These are phyloP conservation scores for Komagataea norvegica DNA, from an alignment of 1,139 yeast genomes.

Conservation along the genomic window DNA sequence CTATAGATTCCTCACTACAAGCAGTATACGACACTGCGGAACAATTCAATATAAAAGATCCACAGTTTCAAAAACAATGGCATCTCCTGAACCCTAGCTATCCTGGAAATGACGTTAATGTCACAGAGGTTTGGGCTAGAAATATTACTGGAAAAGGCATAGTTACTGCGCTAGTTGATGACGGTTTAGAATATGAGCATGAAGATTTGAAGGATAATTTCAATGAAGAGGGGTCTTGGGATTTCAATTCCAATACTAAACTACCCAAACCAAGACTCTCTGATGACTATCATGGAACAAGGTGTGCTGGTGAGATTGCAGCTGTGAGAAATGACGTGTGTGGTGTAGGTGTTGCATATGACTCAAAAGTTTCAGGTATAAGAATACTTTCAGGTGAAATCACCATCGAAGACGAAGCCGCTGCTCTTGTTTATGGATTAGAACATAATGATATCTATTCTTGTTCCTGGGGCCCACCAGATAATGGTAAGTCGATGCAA, in stretches of 20 bases:
- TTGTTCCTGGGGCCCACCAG: conserved; percentile 99
- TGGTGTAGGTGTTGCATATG: conserved; percentile 92
- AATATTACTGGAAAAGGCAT: conserved; percentile 79
- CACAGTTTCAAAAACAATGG: conserved; percentile 83
- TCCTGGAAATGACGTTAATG: conserved; percentile 85
- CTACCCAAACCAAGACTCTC: conserved; percentile 73
- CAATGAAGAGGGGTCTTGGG: conserved; percentile 81
- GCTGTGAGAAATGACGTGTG: conserved; percentile 77
- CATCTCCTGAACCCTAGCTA: conserved; percentile 68
- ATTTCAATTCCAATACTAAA: conserved; percentile 71
- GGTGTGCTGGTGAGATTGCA: conserved; percentile 98
- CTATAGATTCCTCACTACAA: conserved; percentile 45
- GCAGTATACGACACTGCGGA: conserved; percentile 42
- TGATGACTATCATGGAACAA: conserved; percentile 95
- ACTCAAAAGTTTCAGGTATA: conserved; percentile 82
- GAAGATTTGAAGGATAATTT: conserved; percentile 70
- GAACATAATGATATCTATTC: conserved; percentile 88
- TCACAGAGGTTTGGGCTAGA: conserved; percentile 78
- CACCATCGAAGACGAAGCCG: conserved; percentile 86
- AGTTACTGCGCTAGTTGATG: conserved; percentile 88
- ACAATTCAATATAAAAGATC: conserved; percentile 70
- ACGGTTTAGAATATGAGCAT: conserved; percentile 82
- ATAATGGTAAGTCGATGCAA: conserved; percentile 82
- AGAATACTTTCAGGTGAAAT: conserved; percentile 80
- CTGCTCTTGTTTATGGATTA: conserved; percentile 73